Conservation (phyloP, 331 rosid species). For the Malus hybrid region DNA sequence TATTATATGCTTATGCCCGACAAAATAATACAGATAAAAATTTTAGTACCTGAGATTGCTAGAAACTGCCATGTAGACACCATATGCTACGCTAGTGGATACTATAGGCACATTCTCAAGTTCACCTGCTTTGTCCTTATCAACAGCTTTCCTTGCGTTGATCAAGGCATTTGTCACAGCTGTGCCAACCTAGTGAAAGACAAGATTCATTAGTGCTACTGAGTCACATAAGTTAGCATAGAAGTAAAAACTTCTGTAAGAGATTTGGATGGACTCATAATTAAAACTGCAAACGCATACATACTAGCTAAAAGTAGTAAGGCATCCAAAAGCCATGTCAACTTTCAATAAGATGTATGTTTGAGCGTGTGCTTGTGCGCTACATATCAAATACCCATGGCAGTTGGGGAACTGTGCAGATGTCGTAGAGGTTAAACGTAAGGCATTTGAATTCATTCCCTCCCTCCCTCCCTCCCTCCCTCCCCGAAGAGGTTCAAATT, state of each 20-base stretch:
- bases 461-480: too few relatives aligned
- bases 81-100: slow-evolving; percentile 88
- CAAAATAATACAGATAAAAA: neutral
- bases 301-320: neutral
- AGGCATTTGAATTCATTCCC: too few relatives aligned
- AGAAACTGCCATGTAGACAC: slow-evolving; percentile 94
- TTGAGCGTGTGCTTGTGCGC: neutral
- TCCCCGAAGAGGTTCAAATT: too few relatives aligned
- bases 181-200: slow-evolving; percentile 67
- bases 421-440: too few relatives aligned
- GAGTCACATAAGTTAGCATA: neutral
- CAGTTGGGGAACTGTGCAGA: neutral
- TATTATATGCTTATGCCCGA: neutral
- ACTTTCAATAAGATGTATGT: neutral
- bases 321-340: neutral
- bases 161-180: slow-evolving; percentile 81
- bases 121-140: slow-evolving; percentile 56
- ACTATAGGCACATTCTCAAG: slow-evolving; percentile 78
- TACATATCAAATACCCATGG: neutral
- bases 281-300: neutral
- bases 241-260: neutral
- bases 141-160: slow-evolving; percentile 77
- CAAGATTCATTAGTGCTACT: slow-evolving; percentile 7
- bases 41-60: slow-evolving; percentile 85
- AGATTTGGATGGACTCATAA: neutral